Conservation (phyloP, 2,329 filamentous ascomycete species). For the Tolypocladium album region DNA sequence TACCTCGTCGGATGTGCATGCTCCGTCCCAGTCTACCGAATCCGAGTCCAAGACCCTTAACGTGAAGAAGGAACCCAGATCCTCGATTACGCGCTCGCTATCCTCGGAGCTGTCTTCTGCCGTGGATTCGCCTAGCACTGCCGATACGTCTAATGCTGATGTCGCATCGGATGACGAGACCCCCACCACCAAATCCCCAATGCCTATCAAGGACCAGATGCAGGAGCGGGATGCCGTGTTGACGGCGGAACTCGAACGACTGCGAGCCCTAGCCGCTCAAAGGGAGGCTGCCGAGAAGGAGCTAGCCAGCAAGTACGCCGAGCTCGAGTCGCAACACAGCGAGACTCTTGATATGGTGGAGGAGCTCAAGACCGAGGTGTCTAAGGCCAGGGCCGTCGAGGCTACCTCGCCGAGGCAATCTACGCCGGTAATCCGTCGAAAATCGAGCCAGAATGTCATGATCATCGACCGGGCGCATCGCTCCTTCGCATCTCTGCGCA, state of each 20-base stretch:
- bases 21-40: constrained; percentile 73
- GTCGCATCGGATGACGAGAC: constrained; percentile 26
- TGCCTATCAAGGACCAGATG: constrained; percentile 26
- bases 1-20: constrained; percentile 34
- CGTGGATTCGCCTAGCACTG: constrained; percentile 61
- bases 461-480: constrained; percentile 84
- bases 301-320: constrained; percentile 68
- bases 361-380: constrained; percentile 77
- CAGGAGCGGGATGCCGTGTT: constrained; percentile 32
- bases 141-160: constrained; percentile 52
- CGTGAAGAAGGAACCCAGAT: constrained; percentile 52
- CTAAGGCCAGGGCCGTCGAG: constrained; percentile 58
- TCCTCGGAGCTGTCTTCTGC: constrained; percentile 89
- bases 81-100: constrained; percentile 73
- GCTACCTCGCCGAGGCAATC: constrained; percentile 50
- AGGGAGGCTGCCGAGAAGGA: constrained; percentile 66
- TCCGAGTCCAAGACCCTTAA: constrained; percentile 63
- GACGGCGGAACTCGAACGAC: constrained; percentile 55
- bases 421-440: constrained; percentile 79
- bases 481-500: constrained; percentile 80
- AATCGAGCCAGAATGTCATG: constrained; percentile 83
- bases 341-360: constrained; percentile 79
- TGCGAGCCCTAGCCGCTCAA: constrained; percentile 61
- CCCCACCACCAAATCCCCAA: constrained; percentile 31
- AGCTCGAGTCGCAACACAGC: constrained; percentile 72